phyloP scores from a whole-genome alignment of 352 stramenopile species.

The Discostella stelligera region DNA sequence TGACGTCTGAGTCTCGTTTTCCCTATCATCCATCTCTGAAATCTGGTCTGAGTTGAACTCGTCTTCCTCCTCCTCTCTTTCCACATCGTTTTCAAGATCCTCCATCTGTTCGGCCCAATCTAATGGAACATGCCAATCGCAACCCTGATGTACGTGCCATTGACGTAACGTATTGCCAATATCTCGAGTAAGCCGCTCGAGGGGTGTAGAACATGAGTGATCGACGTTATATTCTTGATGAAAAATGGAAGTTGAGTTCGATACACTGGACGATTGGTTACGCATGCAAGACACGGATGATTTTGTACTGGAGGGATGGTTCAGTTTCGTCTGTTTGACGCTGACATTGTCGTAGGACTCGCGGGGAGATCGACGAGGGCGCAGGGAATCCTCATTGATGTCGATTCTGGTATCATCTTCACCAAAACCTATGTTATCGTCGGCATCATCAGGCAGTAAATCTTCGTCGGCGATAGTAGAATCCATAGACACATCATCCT shows the following conservation, averaged over 20 bases:
- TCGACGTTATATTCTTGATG: slow-evolving; percentile 68
- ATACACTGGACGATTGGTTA: slow-evolving; percentile 3
- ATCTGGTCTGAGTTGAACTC: neutral
- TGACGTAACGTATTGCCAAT: slow-evolving; percentile 71
- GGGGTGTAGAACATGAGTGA: slow-evolving; percentile 75
- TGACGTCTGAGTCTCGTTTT: neutral
- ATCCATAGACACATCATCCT: slow-evolving; percentile 21
- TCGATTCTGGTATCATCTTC: neutral
- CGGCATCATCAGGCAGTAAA: neutral
- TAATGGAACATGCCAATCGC: slow-evolving; percentile 68
- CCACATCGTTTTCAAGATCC: neutral
- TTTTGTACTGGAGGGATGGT: slow-evolving; percentile 6
- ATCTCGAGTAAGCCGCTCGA: slow-evolving; percentile 74
- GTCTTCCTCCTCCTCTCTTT: neutral
- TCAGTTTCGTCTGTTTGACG: neutral
- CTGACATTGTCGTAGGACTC: neutral
- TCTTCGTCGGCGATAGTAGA: slow-evolving; percentile 6
- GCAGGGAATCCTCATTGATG: neutral
- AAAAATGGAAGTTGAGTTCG: slow-evolving; percentile 14
- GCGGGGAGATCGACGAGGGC: slow-evolving; percentile 7
- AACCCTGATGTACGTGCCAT: slow-evolving; percentile 72
- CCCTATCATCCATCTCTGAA: slow-evolving; percentile 3
- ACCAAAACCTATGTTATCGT: neutral
- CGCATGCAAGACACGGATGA: slow-evolving; percentile 3
- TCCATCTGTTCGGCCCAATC: slow-evolving; percentile 36